Conservation (phyloP, 768 basidiomycete species). For the Lentinula guzmanii region DNA sequence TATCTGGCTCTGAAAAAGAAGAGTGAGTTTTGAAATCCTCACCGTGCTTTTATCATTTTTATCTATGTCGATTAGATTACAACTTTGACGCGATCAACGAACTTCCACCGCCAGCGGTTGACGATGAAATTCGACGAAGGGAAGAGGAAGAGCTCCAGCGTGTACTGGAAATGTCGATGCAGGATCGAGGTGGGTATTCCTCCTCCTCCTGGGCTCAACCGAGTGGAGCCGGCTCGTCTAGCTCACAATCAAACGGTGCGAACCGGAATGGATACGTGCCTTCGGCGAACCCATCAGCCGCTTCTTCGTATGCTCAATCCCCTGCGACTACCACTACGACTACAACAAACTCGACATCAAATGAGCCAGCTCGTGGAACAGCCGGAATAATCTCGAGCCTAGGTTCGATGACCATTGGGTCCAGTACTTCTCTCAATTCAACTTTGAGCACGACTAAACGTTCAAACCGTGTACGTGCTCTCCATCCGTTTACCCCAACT, state of each 20-base stretch:
- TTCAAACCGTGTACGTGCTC: conserved; percentile 79
- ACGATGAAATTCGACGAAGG: conserved; percentile 72
- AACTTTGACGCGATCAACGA: conserved; percentile 63
- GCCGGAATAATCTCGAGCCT: background rate
- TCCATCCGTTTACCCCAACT: conserved; percentile 84
- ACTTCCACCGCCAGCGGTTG: conserved; percentile 60
- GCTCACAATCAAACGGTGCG: background rate
- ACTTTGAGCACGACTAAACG: conserved; percentile 31
- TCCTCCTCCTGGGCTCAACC: conserved; percentile 7
- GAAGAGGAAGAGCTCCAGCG: conserved; percentile 96
- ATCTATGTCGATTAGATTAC: conserved; percentile 42
- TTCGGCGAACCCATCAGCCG: background rate
- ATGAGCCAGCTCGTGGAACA: too few species aligned
- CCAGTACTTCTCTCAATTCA: conserved; percentile 53
- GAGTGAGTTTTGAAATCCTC: conserved; percentile 36
- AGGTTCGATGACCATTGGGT: conserved; percentile 21
- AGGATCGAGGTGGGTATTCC: conserved; percentile 76
- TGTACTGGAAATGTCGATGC: conserved; percentile 88
- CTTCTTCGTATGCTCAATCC: background rate
- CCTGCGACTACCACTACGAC: conserved; percentile 11
- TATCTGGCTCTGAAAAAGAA: conserved; percentile 78
- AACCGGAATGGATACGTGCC: conserved; percentile 1
- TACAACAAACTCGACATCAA: background rate
- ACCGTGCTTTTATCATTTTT: background rate
- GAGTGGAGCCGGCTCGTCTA: conserved; percentile 25